phyloP scores from a whole-genome alignment of 2,329 filamentous ascomycete species.

The Eutypa lata region DNA sequence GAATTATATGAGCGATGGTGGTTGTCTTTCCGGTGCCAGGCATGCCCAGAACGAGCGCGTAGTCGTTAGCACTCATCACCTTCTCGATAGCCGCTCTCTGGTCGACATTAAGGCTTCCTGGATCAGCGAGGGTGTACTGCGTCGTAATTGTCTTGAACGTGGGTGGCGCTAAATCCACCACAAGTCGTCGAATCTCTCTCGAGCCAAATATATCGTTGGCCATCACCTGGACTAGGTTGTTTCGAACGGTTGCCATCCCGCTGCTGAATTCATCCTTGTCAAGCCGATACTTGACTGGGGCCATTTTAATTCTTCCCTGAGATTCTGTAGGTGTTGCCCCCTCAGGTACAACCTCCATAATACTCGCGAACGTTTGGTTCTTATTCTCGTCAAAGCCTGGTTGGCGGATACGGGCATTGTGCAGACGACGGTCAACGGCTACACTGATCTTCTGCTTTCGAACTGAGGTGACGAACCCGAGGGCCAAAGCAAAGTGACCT shows the following conservation, averaged over 20 bases:
- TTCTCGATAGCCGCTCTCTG: conserved; percentile 85
- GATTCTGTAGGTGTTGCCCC: conserved; percentile 50
- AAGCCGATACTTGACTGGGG: conserved; percentile 71
- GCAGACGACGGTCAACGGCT: conserved; percentile 83
- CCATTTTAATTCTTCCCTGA: conserved; percentile 47
- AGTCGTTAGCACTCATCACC: conserved; percentile 93
- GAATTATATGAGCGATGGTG: conserved; percentile 95
- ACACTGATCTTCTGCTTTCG: conserved; percentile 76
- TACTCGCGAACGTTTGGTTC: conserved; percentile 86
- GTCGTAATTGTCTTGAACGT: conserved; percentile 67
- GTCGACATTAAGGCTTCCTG: conserved; percentile 76
- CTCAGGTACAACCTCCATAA: conserved; percentile 76
- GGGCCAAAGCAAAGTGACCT: conserved; percentile 90
- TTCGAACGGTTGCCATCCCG: conserved; percentile 90
- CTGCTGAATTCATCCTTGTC: conserved; percentile 99
- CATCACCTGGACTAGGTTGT: conserved; percentile 93
- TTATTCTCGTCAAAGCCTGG: conserved; percentile 69
- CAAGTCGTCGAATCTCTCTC: conserved; percentile 69
- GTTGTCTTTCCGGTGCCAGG: conserved; percentile 98
- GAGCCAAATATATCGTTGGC: conserved; percentile 70
- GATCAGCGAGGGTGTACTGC: conserved; percentile 59
- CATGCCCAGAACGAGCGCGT: conserved; percentile 97
- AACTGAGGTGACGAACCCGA: conserved; percentile 82
- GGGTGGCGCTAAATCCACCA: conserved; percentile 74
- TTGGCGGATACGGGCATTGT: conserved; percentile 76